A percentile compares a stretch with the other conserved stretches of the same genome.
Evolutionary conservation across 768 basidiomycete species (phyloP).

Genomic region (Neoboletus brunneissimus): DNA sequence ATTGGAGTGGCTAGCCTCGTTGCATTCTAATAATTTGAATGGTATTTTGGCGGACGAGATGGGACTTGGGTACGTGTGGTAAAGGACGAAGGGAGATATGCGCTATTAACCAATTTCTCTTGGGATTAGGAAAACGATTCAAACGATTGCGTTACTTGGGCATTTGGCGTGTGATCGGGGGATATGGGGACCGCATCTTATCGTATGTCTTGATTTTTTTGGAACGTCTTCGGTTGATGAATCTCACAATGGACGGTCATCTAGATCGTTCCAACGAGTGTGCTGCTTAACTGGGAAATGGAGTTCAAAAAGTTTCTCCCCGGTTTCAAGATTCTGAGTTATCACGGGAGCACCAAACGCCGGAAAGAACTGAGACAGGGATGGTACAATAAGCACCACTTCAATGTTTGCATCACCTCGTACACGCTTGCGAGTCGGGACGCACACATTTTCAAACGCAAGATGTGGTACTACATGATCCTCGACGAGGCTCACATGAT

Average conservation of each 20-base stretch:
- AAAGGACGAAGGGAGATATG: neutral
- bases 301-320: slow-evolving; percentile 97
- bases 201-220: slow-evolving; percentile 44
- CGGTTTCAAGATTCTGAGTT: slow-evolving; percentile 81
- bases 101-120: neutral
- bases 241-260: neutral
- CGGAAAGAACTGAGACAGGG: slow-evolving; percentile 87
- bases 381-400: slow-evolving; percentile 85
- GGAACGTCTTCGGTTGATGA: neutral
- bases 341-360: slow-evolving; percentile 87
- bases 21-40: slow-evolving; percentile 78
- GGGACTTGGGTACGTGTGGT: slow-evolving; percentile 76
- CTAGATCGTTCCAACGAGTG: slow-evolving; percentile 87
- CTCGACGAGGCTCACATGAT: slow-evolving; percentile 97
- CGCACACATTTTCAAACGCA: slow-evolving; percentile 87
- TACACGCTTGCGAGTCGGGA: slow-evolving; percentile 92
- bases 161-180: slow-evolving; percentile 89
- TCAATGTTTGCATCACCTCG: slow-evolving; percentile 94
- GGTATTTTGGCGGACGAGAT: slow-evolving; percentile 92
- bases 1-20: slow-evolving; percentile 88
- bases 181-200: slow-evolving; percentile 91
- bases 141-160: slow-evolving; percentile 91
- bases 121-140: slow-evolving; percentile 79
- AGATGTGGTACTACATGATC: slow-evolving; percentile 94
- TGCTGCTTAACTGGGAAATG: slow-evolving; percentile 94